These are phyloP conservation scores for Holtermanniella nyarrowii DNA, from an alignment of 768 basidiomycete genomes.

Conservation along the genomic window DNA sequence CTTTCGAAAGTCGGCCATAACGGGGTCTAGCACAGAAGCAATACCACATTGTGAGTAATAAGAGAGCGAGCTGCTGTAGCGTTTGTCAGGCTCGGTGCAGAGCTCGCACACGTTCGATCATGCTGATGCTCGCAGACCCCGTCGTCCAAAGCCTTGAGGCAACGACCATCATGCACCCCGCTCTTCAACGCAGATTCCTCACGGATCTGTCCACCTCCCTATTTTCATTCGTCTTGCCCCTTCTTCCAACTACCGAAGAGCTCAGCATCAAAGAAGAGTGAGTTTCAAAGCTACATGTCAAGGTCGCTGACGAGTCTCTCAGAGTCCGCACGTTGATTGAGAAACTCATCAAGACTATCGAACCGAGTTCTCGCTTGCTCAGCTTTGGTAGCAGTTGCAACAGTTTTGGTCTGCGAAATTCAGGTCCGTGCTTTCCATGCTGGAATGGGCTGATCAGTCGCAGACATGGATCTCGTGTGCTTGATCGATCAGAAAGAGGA, in stretches of 20 bases:
- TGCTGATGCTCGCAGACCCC: too few species aligned
- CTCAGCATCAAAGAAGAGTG: constrained; percentile 83
- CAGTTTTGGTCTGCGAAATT: constrained; percentile 91
- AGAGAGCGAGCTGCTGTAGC: too few species aligned
- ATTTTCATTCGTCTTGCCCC: constrained; percentile 83
- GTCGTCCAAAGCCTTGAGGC: too few species aligned
- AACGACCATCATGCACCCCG: constrained; percentile 3
- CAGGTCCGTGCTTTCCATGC: constrained; percentile 49
- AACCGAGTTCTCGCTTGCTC: constrained; percentile 76
- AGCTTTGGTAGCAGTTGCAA: constrained; percentile 97
- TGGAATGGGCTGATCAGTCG: constrained; percentile 3
- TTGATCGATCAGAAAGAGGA: constrained; percentile 78
- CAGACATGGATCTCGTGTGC: constrained; percentile 98
- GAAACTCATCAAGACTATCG: constrained; percentile 86
- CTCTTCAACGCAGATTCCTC: constrained; percentile 37
- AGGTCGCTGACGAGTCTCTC: background rate
- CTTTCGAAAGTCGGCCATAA: too few species aligned
- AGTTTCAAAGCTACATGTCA: constrained; percentile 4
- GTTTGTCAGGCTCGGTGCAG: too few species aligned
- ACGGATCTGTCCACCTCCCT: constrained; percentile 76
- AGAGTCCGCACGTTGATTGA: constrained; percentile 81
- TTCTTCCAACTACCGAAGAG: constrained; percentile 80
- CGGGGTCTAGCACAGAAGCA: too few species aligned
- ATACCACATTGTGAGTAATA: too few species aligned
- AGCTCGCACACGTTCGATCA: too few species aligned